phyloP scores from a whole-genome alignment of 2,329 filamentous ascomycete genomes.

The Sporothrix brasiliensis region DNA sequence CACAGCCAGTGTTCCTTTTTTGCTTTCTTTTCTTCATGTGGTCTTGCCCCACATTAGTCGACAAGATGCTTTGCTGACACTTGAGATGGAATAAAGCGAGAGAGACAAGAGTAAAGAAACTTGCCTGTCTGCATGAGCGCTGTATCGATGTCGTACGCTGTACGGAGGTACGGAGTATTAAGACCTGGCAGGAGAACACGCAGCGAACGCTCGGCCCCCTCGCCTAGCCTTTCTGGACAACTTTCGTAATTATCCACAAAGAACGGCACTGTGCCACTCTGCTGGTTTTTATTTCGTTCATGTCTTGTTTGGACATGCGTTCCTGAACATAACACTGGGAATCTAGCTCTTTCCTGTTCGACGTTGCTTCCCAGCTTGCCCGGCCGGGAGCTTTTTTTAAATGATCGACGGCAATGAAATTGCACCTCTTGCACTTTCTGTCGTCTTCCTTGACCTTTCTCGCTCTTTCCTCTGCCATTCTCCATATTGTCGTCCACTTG shows the following conservation, averaged over 20 bases:
- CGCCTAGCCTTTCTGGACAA: conserved; percentile 1
- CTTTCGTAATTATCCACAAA: conserved; percentile 5
- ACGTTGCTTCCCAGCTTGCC: conserved; percentile 4
- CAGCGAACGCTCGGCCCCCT: conserved; percentile 16
- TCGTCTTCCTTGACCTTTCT: not conserved
- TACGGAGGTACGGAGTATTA: not conserved
- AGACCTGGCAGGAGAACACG: not conserved
- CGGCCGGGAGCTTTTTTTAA: conserved; percentile 1
- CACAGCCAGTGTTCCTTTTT: not conserved
- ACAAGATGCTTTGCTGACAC: not conserved
- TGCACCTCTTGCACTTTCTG: conserved; percentile 14
- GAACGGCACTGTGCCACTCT: conserved; percentile 12
- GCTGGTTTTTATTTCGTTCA: not conserved
- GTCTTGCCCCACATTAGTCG: not conserved
- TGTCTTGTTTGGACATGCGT: not conserved
- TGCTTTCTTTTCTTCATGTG: conserved; percentile 17
- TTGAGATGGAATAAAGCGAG: not conserved
- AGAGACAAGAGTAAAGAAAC: not conserved
- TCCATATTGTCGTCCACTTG: not conserved
- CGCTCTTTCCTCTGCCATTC: not conserved
- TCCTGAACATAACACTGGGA: not conserved
- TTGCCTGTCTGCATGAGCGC: not conserved
- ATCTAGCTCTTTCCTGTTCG: conserved; percentile 12
- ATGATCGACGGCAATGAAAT: conserved; percentile 24
- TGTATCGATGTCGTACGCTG: not conserved